Percentiles rank a stretch among this genome's conserved stretches.
These are phyloP conservation scores for Panicum virgatum DNA, from an alignment of 202 grass and related monocot genomes.

Conservation along the genomic window DNA sequence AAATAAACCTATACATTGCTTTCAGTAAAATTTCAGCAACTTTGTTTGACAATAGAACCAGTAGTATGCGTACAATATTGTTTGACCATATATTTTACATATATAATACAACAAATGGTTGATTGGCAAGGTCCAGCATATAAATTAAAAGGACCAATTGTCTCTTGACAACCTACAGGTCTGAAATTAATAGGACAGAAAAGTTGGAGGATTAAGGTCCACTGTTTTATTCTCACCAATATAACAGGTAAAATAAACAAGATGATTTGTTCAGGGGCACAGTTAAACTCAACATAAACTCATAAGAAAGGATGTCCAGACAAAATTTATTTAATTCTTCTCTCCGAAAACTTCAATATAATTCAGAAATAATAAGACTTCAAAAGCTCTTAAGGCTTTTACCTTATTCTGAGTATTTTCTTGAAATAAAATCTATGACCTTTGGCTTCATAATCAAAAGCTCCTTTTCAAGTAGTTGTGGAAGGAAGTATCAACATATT, in stretches of 20 bases:
- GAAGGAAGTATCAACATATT: constrained; percentile 7
- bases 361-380: background rate
- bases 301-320: background rate
- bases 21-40: constrained; percentile 26
- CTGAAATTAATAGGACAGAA: constrained; percentile 16
- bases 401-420: background rate
- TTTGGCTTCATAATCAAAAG: background rate
- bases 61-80: constrained; percentile 34
- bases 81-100: constrained; percentile 7
- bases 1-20: constrained; percentile 24
- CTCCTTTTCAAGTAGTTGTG: background rate
- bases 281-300: constrained; percentile 33
- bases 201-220: constrained; percentile 19
- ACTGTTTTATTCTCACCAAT: background rate
- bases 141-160: constrained; percentile 23
- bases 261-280: background rate
- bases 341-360: background rate
- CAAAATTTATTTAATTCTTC: background rate
- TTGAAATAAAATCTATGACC: constrained; percentile 8
- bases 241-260: background rate
- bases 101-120: constrained; percentile 23
- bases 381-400: background rate
- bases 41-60: constrained; percentile 44
- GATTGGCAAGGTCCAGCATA: background rate
- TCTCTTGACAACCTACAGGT: constrained; percentile 20